A percentile compares a stretch with the other conserved stretches of the same genome.
Evolutionary conservation across 163 green algal species (phyloP).

Genomic region (Volvox carteri): DNA sequence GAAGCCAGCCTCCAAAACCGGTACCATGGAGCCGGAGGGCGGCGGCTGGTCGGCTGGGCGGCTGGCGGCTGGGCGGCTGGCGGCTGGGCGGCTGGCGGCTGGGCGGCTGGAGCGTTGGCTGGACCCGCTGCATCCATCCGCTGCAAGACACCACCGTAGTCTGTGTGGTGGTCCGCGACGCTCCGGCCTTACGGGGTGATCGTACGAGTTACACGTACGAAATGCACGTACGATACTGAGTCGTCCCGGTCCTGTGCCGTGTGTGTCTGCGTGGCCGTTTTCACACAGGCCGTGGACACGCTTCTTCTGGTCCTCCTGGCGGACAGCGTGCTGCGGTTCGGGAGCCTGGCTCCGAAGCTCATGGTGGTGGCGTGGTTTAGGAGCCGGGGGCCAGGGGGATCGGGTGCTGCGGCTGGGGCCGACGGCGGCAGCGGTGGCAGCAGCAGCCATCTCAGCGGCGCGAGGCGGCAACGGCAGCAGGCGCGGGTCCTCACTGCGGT

Average conservation of each 20-base stretch:
- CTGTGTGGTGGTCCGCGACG: too few species aligned
- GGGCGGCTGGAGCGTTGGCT: not conserved
- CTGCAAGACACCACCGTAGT: not conserved
- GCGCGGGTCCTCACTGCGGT: slow-evolving; percentile 42
- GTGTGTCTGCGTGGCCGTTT: not conserved
- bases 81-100: too few species aligned
- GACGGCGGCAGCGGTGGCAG: not conserved
- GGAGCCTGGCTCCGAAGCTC: slow-evolving; percentile 6
- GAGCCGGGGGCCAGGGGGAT: not conserved
- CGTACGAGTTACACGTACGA: not conserved
- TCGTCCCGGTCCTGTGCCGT: not conserved
- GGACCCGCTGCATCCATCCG: too few species aligned
- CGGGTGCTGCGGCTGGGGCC: not conserved
- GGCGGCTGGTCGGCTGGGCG: too few species aligned
- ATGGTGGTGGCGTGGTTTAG: slow-evolving; percentile 27
- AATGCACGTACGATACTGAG: not conserved
- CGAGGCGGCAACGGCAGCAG: slow-evolving; percentile 43
- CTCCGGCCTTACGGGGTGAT: not conserved
- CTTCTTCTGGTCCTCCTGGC: slow-evolving; percentile 35
- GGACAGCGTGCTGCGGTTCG: slow-evolving; percentile 22
- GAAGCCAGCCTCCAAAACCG: too few species aligned
- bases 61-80: too few species aligned
- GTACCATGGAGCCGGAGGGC: too few species aligned
- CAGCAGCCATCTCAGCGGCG: not conserved
- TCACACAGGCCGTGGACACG: slow-evolving; percentile 2